phyloP scores from a whole-genome alignment of 208 protist species.

The Wallacemonas sp. region DNA sequence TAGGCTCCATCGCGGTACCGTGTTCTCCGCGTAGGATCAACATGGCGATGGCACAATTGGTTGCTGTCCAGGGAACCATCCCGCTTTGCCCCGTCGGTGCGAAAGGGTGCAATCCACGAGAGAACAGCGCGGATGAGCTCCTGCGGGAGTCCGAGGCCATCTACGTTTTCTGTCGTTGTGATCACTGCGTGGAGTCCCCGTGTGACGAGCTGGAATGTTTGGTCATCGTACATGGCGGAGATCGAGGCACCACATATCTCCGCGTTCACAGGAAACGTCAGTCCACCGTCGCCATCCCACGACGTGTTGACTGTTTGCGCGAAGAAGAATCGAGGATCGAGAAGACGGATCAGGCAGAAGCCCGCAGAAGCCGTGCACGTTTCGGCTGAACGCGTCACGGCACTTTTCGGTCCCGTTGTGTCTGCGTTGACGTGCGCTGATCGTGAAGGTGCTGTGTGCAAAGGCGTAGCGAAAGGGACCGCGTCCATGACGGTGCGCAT shows the following conservation, averaged over 20 bases:
- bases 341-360: conserved; percentile 33
- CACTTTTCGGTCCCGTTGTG: no score
- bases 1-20: conserved; percentile 45
- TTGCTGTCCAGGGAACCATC: not conserved
- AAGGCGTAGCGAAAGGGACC: no score
- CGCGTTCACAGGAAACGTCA: conserved; percentile 34
- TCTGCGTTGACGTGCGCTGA: no score
- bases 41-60: conserved; percentile 17
- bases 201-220: conserved; percentile 21
- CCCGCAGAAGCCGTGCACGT: conserved; percentile 10
- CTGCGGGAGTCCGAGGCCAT: conserved; percentile 37
- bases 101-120: conserved; percentile 32
- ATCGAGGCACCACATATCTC: conserved; percentile 41
- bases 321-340: conserved; percentile 14
- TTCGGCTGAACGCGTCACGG: no score
- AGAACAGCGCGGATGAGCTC: conserved; percentile 49
- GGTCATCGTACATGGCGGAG: conserved; percentile 35
- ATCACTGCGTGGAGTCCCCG: conserved; percentile 29
- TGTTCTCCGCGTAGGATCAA: no score
- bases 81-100: not conserved
- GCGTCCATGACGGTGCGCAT: no score
- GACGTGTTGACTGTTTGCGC: not conserved
- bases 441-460: no score
- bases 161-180: conserved; percentile 26
- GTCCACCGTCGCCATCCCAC: conserved; percentile 27